Evolutionary conservation across 305 asterid species (phyloP).

Genomic region (Petunia hybrid): DNA sequence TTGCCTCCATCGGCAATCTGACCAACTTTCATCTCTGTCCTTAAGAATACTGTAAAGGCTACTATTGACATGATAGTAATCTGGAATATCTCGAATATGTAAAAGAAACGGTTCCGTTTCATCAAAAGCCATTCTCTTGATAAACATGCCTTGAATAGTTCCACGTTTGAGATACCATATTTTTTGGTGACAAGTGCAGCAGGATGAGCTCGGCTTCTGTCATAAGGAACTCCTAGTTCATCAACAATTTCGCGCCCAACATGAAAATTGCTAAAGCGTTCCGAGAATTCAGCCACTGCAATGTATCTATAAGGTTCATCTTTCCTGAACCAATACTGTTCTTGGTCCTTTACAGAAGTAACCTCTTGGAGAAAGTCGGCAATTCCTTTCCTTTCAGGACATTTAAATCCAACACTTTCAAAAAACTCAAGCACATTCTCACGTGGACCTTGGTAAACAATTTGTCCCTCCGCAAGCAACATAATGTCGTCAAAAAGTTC

Average conservation of each 20-base stretch:
- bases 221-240: slow-evolving; percentile 75
- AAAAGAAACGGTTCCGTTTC: slow-evolving; percentile 79
- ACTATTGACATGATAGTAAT: slow-evolving; percentile 83
- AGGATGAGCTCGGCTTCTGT: slow-evolving; percentile 70
- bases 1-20: slow-evolving; percentile 68
- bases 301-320: slow-evolving; percentile 65
- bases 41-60: slow-evolving; percentile 82
- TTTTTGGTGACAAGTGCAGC: slow-evolving; percentile 88
- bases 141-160: slow-evolving; percentile 76
- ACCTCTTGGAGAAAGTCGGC: slow-evolving; percentile 97
- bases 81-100: slow-evolving; percentile 84
- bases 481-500: slow-evolving; percentile 88
- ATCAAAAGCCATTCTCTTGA: slow-evolving; percentile 91
- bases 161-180: slow-evolving; percentile 84
- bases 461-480: slow-evolving; percentile 81
- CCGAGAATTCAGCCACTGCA: slow-evolving; percentile 72
- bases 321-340: slow-evolving; percentile 84
- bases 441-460: slow-evolving; percentile 92
- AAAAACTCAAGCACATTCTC: slow-evolving; percentile 79
- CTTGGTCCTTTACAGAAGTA: slow-evolving; percentile 89
- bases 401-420: slow-evolving; percentile 80
- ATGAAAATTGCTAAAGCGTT: slow-evolving; percentile 70
- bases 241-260: slow-evolving; percentile 67
- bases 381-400: slow-evolving; percentile 93
- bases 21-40: slow-evolving; percentile 85